A percentile compares a stretch with the other conserved stretches of the same genome.
Evolutionary conservation across 208 protist species (phyloP).

Genomic region (Balamuthia mandrillaris): DNA sequence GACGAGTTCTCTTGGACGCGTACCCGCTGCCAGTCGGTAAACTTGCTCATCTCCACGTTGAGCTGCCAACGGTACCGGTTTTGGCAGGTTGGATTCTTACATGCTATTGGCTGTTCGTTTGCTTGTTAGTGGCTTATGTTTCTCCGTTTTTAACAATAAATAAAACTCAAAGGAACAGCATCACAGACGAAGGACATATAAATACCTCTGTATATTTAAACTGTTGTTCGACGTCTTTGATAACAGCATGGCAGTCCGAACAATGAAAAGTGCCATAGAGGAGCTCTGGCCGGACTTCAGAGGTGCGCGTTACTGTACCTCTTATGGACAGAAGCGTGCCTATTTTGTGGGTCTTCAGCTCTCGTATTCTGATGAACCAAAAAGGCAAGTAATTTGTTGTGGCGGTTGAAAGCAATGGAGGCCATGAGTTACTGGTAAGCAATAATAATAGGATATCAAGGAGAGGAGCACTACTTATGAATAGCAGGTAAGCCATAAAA

Average conservation of each 20-base stretch:
- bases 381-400: not conserved
- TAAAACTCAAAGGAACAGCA: not conserved
- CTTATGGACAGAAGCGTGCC: conserved; percentile 89
- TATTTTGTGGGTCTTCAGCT: conserved; percentile 86
- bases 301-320: conserved; percentile 97
- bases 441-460: not conserved
- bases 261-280: conserved; percentile 93
- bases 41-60: conserved; percentile 75
- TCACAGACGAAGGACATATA: not conserved
- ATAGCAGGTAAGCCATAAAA: conserved; percentile 5
- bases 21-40: conserved; percentile 98
- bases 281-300: conserved; percentile 95
- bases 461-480: conserved; percentile 1
- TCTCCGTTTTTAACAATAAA: too few relatives aligned
- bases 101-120: conserved; percentile 74
- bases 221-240: conserved; percentile 88
- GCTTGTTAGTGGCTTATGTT: too few relatives aligned
- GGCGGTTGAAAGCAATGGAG: not conserved
- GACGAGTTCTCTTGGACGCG: conserved; percentile 92
- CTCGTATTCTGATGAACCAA: conserved; percentile 81
- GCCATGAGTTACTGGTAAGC: not conserved
- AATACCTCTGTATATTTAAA: conserved; percentile 96
- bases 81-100: conserved; percentile 81
- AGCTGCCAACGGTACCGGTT: conserved; percentile 88
- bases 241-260: conserved; percentile 84